Base-by-base conservation (phyloP, 169 alveolate species). In the Plasmodium ovale region DNA sequence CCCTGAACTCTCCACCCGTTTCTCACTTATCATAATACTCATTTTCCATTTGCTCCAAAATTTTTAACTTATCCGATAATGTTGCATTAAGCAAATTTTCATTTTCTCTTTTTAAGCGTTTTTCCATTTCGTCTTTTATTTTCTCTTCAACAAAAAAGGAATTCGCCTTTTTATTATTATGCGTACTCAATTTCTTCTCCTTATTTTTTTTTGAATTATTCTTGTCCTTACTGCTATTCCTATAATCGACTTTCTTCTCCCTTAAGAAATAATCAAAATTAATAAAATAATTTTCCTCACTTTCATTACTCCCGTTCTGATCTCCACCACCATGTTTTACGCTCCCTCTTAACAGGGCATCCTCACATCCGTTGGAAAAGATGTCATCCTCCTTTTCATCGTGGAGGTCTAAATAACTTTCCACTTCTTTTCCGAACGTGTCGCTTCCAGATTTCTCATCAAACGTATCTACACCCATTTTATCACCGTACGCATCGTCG, bases 31-130 rank as follows among this genome's bases (percentile, higher is more conserved):
- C 68, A 53, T 82, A 82, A 69, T 82, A 82, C 39, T 82, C 90
- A 19, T 82, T 82, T 82, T 82, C 90, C 90, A 82, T 82, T 59
- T 82, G 79, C 82, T 82, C 90, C n/a, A 82, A 58, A 39, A 82
- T 82, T 64, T 82, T 65, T 54, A 82, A 70, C 73, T 37, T 82
- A 37, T 82, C 90, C 31, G 90, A 82, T 65, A 82, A 67, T 16
- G 90, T 65, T n/a, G 33, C 74, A 70, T 82, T 82, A 25, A 47
- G 29, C 31, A 82, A 19, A 82, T 82, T 65, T 64, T 31, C 68
- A 23, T 82, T 82, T 54, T 65, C 37, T 49, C 51, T 65, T 53
- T 82, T 82, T 82, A 82, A 82, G 23, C 82, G 49, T 37, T 82
- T 82, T 37, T 82, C 62, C 9, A 82, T 33, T 70, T 82, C 82